Percentiles rank a stretch among this genome's conserved stretches.
Conservation (phyloP, 768 basidiomycete species). For the Tylopilus sp. region DNA sequence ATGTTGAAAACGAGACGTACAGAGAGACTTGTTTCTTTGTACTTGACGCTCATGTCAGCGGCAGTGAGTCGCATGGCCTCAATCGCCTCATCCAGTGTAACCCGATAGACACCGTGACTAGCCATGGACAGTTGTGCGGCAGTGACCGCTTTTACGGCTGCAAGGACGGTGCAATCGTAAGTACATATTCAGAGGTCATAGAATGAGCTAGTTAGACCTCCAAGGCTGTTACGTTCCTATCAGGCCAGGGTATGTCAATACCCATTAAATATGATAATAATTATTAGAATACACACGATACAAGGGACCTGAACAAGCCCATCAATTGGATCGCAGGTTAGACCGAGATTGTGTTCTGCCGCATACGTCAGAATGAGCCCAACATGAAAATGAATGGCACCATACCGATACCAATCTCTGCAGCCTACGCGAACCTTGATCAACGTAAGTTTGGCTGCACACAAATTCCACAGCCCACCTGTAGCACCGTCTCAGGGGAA, state of each 20-base stretch:
- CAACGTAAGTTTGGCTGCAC: neutral
- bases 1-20: conserved; percentile 40
- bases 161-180: conserved; percentile 6
- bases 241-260: conserved; percentile 3
- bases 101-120: conserved; percentile 81
- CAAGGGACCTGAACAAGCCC: conserved; percentile 95
- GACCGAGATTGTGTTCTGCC: conserved; percentile 76
- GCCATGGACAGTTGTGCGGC: conserved; percentile 95
- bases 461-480: conserved; percentile 39
- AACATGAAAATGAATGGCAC: neutral
- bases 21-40: conserved; percentile 93
- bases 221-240: conserved; percentile 86
- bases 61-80: conserved; percentile 94
- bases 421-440: conserved; percentile 45
- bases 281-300: conserved; percentile 60
- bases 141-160: conserved; percentile 89
- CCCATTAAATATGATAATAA: neutral
- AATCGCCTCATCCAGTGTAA: conserved; percentile 91
- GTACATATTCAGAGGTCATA: neutral
- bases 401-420: conserved; percentile 87
- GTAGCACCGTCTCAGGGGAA: conserved; percentile 77
- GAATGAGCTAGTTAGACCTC: conserved; percentile 46
- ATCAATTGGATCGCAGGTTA: conserved; percentile 94
- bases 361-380: conserved; percentile 2
- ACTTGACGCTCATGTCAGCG: conserved; percentile 91